These are phyloP conservation scores for Podospora anserina DNA, from an alignment of 495 filamentous ascomycete genomes.

Conservation along the genomic window DNA sequence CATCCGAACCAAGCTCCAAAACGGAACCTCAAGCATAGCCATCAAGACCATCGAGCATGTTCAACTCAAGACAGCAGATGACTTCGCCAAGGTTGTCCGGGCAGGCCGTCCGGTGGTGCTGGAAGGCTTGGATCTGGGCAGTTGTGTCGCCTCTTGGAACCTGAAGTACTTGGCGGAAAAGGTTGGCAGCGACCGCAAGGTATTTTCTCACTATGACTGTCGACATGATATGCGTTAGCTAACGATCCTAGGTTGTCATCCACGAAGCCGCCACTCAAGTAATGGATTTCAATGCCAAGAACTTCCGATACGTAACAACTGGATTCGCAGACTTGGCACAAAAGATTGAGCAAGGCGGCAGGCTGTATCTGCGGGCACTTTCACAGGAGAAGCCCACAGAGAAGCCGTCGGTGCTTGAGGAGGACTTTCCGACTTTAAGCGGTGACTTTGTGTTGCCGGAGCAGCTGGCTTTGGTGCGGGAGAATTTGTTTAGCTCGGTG, in stretches of 20 bases:
- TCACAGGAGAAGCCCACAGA: constrained; percentile 64
- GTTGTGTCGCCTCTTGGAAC: constrained; percentile 65
- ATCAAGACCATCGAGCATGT: constrained; percentile 47
- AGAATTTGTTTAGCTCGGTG: constrained; percentile 73
- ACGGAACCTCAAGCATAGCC: not conserved
- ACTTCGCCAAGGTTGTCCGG: constrained; percentile 57
- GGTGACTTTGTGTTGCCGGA: constrained; percentile 68
- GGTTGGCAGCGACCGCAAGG: constrained; percentile 62
- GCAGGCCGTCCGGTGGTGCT: constrained; percentile 64
- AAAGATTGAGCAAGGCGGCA: constrained; percentile 55
- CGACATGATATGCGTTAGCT: constrained; percentile 15
- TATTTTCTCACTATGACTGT: constrained; percentile 33
- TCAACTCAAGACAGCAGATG: constrained; percentile 41
- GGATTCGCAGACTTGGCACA: constrained; percentile 66
- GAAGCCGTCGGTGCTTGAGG: constrained; percentile 61
- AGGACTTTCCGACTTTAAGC: constrained; percentile 68
- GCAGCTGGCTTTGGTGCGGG: constrained; percentile 54
- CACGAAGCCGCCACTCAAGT: constrained; percentile 60
- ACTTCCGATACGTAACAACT: constrained; percentile 73
- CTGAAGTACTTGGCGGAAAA: constrained; percentile 63
- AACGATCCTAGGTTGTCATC: constrained; percentile 56
- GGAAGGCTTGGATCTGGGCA: constrained; percentile 61
- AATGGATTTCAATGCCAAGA: constrained; percentile 81
- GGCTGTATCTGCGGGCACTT: constrained; percentile 72
- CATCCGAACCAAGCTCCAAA: not conserved